A percentile compares a stretch with the other conserved stretches of the same genome.
Evolutionary conservation across 1,284 basidiomycete genomes (phyloP).

Genomic region (Pyrrhoderma noxium): DNA sequence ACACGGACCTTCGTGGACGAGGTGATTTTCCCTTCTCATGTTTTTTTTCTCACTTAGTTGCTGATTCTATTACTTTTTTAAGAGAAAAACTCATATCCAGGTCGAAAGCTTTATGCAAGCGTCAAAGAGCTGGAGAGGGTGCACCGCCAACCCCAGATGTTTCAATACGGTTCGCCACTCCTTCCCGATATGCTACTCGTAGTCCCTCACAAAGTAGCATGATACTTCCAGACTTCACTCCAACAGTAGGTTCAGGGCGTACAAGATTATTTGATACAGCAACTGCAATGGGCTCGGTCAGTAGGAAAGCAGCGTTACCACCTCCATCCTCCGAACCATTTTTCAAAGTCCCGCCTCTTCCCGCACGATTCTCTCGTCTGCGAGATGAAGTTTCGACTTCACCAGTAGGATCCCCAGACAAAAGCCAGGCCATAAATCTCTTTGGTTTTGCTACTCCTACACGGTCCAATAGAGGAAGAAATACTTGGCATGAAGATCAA

Average conservation of each 20-base stretch:
- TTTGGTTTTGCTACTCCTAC: constrained; percentile 13
- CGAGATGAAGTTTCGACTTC: constrained; percentile 34
- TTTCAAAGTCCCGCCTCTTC: constrained; percentile 28
- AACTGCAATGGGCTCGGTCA: background rate
- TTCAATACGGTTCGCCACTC: constrained; percentile 30
- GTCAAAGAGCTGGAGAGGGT: constrained; percentile 49
- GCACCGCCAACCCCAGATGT: constrained; percentile 43
- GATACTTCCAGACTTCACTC: constrained; percentile 44
- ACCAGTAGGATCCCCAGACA: constrained; percentile 4
- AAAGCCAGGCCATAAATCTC: constrained; percentile 1
- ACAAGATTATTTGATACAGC: constrained; percentile 25
- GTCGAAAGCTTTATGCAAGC: constrained; percentile 49
- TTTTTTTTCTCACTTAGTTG: constrained; percentile 10
- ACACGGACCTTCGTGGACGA: constrained; percentile 44
- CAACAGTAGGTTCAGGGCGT: constrained; percentile 21
- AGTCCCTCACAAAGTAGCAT: constrained; percentile 19
- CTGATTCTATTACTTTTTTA: constrained; percentile 8
- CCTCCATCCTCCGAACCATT: constrained; percentile 11
- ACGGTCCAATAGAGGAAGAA: background rate
- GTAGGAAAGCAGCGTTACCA: constrained; percentile 7
- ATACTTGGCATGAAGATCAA: too few relatives aligned
- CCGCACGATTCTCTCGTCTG: constrained; percentile 50
- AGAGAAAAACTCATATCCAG: constrained; percentile 52
- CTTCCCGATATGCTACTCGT: constrained; percentile 15
- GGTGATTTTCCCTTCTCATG: constrained; percentile 32